Evolutionary conservation across 2,329 filamentous ascomycete species (phyloP), one percentile per base, ranked within the genome.

Genomic region (Botryosphaeria dothidea): DNA sequence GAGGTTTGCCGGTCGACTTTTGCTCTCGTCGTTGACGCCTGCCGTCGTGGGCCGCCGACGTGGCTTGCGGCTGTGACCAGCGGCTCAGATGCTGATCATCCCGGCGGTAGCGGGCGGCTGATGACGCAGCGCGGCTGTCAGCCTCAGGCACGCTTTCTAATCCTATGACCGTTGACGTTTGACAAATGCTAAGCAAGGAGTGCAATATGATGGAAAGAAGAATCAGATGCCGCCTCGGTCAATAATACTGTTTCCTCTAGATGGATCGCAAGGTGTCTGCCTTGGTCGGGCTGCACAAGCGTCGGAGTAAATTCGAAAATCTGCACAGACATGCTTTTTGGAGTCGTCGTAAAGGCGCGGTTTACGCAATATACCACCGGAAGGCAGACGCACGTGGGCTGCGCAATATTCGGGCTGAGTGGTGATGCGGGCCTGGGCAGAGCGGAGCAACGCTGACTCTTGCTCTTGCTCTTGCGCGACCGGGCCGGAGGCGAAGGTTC

Each of bases 21-120:
- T 41, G 34, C 17, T 9, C 17, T 45, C 36, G 54, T 29, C n/a
- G 36, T 31, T 34, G 56, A 11, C 27, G 27, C 49, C 49, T 21
- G n/a, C 49, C 29, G 27, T 9, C 9, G n/a, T 46, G 56, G 29
- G 25, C 54, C 54, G 54, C 41, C 38, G 23, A 57, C 52, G 54
- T 60, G 56, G 56, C 56, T 31, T 46, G 56, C 56, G 56, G 56
- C 56, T 46, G n/a, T 58, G 36, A 43, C 36, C 17, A 41, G 56
- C 56, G 56, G 56, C 41, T 41, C 15, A n/a, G 8, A 41, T 15
- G 11, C 38, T 60, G 56, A 60, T 60, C 56, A 34, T 17, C 41
- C 21, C 11, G 17, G 48, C n/a, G 52, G 23, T 11, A 34, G 56
- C 38, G n/a, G 54, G 19, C 41, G 27, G 56, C 38, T 31, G 19